Evolutionary conservation across 2,329 filamentous ascomycete genomes (phyloP), one percentile per base, ranked within the genome.

Genomic region (Colletotrichum melonis): DNA sequence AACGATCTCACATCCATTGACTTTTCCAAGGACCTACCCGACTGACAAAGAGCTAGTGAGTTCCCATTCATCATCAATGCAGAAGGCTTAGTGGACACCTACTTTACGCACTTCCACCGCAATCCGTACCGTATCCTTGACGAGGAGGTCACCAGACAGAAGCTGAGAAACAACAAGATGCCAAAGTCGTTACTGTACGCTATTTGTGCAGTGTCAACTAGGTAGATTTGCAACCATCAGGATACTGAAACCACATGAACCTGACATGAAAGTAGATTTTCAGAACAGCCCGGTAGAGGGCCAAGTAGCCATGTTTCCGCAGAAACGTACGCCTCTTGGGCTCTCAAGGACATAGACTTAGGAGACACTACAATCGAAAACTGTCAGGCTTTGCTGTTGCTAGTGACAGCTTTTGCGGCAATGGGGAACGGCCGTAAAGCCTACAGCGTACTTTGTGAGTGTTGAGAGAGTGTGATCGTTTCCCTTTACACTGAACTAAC

Each of bases 301-400:
- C 69, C 65, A 24, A 72, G 69, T n/a, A 72, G 69, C 11, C 59
- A 72, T 38, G 65, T 72, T 19, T 59, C 69, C 4, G 59, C 58
- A 22, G 69, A 72, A 30, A 72, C 69, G 3, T 72, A 69, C 14
- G 54, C 54, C 8, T 32, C 59, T 4, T 72, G 69, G 69, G 54
- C 69, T 6, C 69, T 69, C 8, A 72, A 54, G 8, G 65, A 72
- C 5, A 32, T 72, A 5, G 69, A 72, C 11, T 16, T 26, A 4
- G 32, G 30, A 8, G 64, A 63, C 3, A 26, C 4, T n/a, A 58
- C 69, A 7, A 19, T 69, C 19, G 69, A 72, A 9, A 69, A n/a
- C 5, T 72, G 69, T 24, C 58, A 72, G 26, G 69, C 65, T 14
- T 42, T 69, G 9, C 52, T 72, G 9, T 28, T 72, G 3, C 22